These are phyloP conservation scores for Paxillus rubicundulus DNA, from an alignment of 768 basidiomycete species.

Conservation along the genomic window DNA sequence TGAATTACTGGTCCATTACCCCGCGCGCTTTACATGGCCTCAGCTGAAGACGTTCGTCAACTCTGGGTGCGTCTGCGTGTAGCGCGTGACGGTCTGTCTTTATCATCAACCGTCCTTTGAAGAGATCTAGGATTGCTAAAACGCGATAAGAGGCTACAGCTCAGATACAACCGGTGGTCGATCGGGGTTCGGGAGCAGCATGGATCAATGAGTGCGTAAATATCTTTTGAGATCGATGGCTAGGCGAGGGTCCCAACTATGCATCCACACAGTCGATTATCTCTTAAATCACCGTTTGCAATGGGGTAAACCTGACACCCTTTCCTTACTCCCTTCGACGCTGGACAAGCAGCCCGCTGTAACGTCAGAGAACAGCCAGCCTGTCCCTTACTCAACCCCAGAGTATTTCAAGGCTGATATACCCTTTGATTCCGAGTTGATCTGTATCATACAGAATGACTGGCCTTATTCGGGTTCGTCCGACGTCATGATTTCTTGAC, in stretches of 20 bases:
- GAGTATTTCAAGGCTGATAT: constrained; percentile 67
- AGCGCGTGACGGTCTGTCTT: background rate
- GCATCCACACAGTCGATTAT: constrained; percentile 56
- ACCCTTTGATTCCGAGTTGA: constrained; percentile 43
- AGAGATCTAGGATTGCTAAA: constrained; percentile 82
- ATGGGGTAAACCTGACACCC: constrained; percentile 70
- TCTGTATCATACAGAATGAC: constrained; percentile 78
- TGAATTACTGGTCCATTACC: constrained; percentile 67
- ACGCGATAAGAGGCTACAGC: constrained; percentile 67
- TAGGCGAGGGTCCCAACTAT: background rate
- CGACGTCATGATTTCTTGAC: background rate
- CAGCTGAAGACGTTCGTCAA: constrained; percentile 77
- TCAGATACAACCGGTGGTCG: constrained; percentile 61
- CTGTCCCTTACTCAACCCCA: constrained; percentile 24
- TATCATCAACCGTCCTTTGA: background rate
- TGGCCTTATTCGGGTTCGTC: constrained; percentile 82
- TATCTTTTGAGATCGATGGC: background rate
- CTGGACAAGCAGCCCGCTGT: constrained; percentile 39
- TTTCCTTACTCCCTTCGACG: constrained; percentile 56
- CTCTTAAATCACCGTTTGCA: constrained; percentile 65
- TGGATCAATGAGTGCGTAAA: constrained; percentile 62
- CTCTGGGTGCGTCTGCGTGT: constrained; percentile 54
- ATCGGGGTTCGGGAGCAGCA: constrained; percentile 52
- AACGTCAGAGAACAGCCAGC: background rate
- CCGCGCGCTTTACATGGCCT: constrained; percentile 71